These are phyloP conservation scores for Globisporangium parvum DNA, from an alignment of 352 stramenopile species.

Conservation along the genomic window DNA sequence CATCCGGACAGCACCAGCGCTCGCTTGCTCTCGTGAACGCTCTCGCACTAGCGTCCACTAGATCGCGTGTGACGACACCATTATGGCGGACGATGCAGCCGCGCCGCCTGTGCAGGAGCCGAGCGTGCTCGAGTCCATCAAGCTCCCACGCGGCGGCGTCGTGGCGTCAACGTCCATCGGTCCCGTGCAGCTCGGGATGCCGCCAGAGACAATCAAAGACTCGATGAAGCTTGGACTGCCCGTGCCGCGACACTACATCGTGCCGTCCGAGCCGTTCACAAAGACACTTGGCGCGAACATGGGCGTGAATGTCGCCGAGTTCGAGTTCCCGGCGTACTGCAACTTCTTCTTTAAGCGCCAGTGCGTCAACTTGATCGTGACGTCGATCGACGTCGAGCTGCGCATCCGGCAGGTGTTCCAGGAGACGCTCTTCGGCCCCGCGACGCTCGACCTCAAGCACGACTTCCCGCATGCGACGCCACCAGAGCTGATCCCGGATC, in stretches of 20 bases:
- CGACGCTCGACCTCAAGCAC: slow-evolving; percentile 55
- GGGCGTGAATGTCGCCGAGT: slow-evolving; percentile 95
- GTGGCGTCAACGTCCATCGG: slow-evolving; percentile 76
- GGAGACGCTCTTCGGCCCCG: slow-evolving; percentile 84
- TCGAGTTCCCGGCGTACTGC: slow-evolving; percentile 97
- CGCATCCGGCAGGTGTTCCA: slow-evolving; percentile 86
- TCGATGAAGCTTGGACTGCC: slow-evolving; percentile 91
- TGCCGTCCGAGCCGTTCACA: slow-evolving; percentile 93
- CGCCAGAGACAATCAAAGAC: slow-evolving; percentile 97
- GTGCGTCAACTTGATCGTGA: slow-evolving; percentile 84
- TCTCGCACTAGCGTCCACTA: too few species aligned
- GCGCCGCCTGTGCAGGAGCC: slow-evolving; percentile 11
- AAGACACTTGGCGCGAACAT: slow-evolving; percentile 91
- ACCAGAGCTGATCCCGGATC: slow-evolving; percentile 51
- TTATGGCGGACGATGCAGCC: slow-evolving; percentile 11
- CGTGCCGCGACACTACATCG: slow-evolving; percentile 93
- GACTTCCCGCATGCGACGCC: slow-evolving; percentile 73
- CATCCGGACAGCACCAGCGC: too few species aligned
- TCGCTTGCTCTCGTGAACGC: too few species aligned
- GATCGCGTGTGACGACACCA: neutral
- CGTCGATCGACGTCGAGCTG: slow-evolving; percentile 64
- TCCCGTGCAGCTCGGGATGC: slow-evolving; percentile 90
- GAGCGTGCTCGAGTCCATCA: slow-evolving; percentile 49
- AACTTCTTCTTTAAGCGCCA: slow-evolving; percentile 95
- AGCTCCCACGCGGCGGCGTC: slow-evolving; percentile 66